Evolutionary conservation across 345 rosid species (phyloP).

Genomic region (Lepidium didymum): DNA sequence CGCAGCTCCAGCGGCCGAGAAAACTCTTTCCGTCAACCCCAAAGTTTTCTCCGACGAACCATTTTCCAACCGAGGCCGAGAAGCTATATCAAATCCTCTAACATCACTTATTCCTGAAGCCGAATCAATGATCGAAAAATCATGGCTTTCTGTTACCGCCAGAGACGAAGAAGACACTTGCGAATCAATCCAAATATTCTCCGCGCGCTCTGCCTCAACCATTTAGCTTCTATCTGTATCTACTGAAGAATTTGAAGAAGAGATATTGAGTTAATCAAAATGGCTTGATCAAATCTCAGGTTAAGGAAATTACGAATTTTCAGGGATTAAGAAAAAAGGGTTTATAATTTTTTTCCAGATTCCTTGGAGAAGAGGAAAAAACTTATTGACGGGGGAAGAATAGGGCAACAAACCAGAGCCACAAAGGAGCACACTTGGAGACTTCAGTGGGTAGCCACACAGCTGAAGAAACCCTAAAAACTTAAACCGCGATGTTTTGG

Average conservation of each 20-base stretch:
- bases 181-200: constrained; percentile 25
- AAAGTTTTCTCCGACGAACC: constrained; percentile 34
- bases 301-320: background rate
- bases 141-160: background rate
- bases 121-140: background rate
- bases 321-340: background rate
- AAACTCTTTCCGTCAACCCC: constrained; percentile 64
- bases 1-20: constrained; percentile 95
- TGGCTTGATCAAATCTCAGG: background rate
- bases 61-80: constrained; percentile 12
- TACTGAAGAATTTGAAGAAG: background rate
- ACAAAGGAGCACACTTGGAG: constrained; percentile 16
- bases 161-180: constrained; percentile 19
- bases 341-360: constrained; percentile 19
- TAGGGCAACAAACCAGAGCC: constrained; percentile 19
- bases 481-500: background rate
- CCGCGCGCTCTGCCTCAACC: constrained; percentile 24
- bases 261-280: background rate
- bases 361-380: constrained; percentile 29
- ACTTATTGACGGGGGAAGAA: background rate
- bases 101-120: constrained; percentile 5
- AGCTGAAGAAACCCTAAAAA: constrained; percentile 6
- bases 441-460: constrained; percentile 25
- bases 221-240: background rate
- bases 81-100: constrained; percentile 12